Conservation (phyloP, 2,329 filamentous ascomycete genomes). For the Didymella arachidicola region DNA sequence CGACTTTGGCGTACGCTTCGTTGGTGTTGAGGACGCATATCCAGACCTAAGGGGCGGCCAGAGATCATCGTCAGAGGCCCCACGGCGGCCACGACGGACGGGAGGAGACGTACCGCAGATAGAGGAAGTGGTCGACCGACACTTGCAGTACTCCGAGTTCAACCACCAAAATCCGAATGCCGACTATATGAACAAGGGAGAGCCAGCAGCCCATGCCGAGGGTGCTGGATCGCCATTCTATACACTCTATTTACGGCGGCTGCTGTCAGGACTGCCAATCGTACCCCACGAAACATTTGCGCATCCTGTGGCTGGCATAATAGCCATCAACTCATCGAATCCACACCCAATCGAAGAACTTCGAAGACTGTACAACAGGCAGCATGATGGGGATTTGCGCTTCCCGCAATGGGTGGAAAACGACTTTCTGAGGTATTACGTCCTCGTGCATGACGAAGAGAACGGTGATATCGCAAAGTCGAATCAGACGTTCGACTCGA, state of each 20-base stretch:
- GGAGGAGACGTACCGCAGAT: conserved; percentile 70
- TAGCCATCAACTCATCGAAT: conserved; percentile 92
- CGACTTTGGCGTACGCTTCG: conserved; percentile 89
- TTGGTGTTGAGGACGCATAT: conserved; percentile 68
- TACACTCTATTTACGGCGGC: conserved; percentile 79
- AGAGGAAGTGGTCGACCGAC: conserved; percentile 80
- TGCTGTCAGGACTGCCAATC: conserved; percentile 80
- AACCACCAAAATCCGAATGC: conserved; percentile 48
- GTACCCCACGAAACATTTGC: conserved; percentile 90
- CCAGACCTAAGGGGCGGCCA: conserved; percentile 48
- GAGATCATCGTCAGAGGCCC: conserved; percentile 36
- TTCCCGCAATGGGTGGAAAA: conserved; percentile 87
- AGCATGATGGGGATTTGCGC: conserved; percentile 76
- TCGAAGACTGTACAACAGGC: conserved; percentile 81
- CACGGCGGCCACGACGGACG: conserved; percentile 49
- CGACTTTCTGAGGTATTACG: conserved; percentile 94
- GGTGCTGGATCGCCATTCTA: conserved; percentile 76
- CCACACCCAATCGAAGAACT: conserved; percentile 85
- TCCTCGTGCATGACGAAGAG: conserved; percentile 96
- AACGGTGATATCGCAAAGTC: conserved; percentile 90
- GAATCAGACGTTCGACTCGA: conserved; percentile 91
- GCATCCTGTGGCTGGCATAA: conserved; percentile 92
- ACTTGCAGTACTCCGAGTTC: conserved; percentile 77
- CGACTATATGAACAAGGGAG: conserved; percentile 54
- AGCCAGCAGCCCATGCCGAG: conserved; percentile 26